A percentile compares a stretch with the other conserved stretches of the same genome.
These are phyloP conservation scores for Aspergillus costaricaensis DNA, from an alignment of 2,329 filamentous ascomycete species.

Conservation along the genomic window DNA sequence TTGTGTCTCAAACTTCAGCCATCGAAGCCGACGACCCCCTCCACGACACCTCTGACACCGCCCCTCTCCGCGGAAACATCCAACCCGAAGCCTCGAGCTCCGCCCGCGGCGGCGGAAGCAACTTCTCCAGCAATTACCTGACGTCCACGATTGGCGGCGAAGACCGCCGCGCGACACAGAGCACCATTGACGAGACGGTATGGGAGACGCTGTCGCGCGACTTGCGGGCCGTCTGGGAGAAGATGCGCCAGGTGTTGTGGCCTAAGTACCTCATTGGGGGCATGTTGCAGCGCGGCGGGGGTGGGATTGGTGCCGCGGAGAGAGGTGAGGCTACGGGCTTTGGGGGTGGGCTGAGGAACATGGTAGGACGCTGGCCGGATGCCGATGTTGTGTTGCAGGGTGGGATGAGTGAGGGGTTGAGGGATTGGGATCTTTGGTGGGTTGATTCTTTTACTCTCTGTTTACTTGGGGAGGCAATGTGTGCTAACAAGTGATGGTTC, in stretches of 20 bases:
- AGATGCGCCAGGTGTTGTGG: slow-evolving; percentile 96
- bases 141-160: slow-evolving; percentile 90
- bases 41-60: slow-evolving; percentile 66
- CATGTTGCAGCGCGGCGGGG: slow-evolving; percentile 60
- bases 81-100: slow-evolving; percentile 56
- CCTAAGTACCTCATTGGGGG: slow-evolving; percentile 86
- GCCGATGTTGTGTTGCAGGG: slow-evolving; percentile 66
- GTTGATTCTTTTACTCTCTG: slow-evolving; percentile 14
- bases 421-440: slow-evolving; percentile 95
- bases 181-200: slow-evolving; percentile 95
- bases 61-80: slow-evolving; percentile 84
- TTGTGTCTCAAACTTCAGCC: slow-evolving; percentile 50
- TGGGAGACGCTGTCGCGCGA: slow-evolving; percentile 97
- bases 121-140: slow-evolving; percentile 79
- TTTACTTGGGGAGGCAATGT: background rate
- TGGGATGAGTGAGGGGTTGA: slow-evolving; percentile 81
- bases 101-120: slow-evolving; percentile 35
- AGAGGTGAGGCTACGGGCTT: slow-evolving; percentile 55
- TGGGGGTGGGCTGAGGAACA: slow-evolving; percentile 52
- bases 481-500: too few relatives aligned
- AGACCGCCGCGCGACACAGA: slow-evolving; percentile 82
- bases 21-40: slow-evolving; percentile 92
- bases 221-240: slow-evolving; percentile 90
- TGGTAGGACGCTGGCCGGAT: slow-evolving; percentile 67
- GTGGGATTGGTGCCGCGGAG: slow-evolving; percentile 56